These are phyloP conservation scores for Pyracantha coccinea DNA, from an alignment of 331 rosid species.

Conservation along the genomic window DNA sequence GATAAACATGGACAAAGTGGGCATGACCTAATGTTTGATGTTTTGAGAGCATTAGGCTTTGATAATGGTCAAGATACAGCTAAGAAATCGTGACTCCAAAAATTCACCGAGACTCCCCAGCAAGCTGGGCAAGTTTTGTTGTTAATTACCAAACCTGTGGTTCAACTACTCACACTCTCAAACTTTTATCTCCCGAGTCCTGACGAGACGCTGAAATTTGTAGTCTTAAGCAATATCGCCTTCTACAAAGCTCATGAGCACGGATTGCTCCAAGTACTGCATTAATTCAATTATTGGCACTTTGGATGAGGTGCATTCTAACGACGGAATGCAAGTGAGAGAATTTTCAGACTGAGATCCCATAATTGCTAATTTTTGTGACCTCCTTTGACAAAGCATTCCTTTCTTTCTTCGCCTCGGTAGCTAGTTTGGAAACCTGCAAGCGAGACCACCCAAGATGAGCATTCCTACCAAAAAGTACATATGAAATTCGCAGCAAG, in stretches of 20 bases:
- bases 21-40: too few species aligned
- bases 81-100: too few species aligned
- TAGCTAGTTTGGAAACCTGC: slow-evolving; percentile 69
- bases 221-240: neutral
- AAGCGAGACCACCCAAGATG: slow-evolving; percentile 12
- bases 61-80: too few species aligned
- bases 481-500: neutral
- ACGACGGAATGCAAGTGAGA: neutral
- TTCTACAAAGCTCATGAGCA: neutral
- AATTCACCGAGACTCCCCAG: too few species aligned
- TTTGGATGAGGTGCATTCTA: neutral
- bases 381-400: slow-evolving; percentile 57
- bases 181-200: neutral
- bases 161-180: neutral
- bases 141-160: neutral
- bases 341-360: slow-evolving; percentile 67
- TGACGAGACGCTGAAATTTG: neutral
- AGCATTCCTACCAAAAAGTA: slow-evolving; percentile 2
- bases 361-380: slow-evolving; percentile 74
- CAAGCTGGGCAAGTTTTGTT: neutral
- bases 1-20: neutral
- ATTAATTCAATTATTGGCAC: slow-evolving; percentile 10
- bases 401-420: slow-evolving; percentile 70
- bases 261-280: neutral
- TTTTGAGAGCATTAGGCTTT: too few species aligned